Evolutionary conservation across 2,329 filamentous ascomycete species (phyloP).

Genomic region (Hymenoscyphus infarciens): DNA sequence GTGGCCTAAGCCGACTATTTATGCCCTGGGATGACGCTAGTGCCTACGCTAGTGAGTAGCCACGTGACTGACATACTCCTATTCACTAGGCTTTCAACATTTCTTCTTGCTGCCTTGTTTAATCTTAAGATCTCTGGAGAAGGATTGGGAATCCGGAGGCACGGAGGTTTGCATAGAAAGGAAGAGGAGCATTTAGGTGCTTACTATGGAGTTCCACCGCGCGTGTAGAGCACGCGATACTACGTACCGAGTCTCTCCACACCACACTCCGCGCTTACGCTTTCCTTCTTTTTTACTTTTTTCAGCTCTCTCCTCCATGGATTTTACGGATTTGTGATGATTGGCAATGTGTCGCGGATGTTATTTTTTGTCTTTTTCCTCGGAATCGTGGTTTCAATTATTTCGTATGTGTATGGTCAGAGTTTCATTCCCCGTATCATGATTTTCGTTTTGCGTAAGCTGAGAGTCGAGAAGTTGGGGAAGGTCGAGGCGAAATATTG

Average conservation of each 20-base stretch:
- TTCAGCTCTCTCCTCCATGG: neutral
- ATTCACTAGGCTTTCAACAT: no score
- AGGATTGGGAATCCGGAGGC: no score
- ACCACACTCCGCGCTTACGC: no score
- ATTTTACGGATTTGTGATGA: neutral
- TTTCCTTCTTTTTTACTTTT: no score
- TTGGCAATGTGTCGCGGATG: neutral
- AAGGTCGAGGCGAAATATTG: neutral
- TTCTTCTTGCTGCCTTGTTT: no score
- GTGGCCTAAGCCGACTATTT: no score
- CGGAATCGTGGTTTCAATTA: neutral
- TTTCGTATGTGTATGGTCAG: neutral
- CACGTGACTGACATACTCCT: no score
- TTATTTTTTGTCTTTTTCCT: neutral
- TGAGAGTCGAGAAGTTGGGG: neutral
- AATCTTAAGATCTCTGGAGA: no score
- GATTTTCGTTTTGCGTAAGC: neutral
- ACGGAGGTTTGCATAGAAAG: no score
- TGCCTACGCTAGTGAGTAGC: no score
- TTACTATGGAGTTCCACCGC: neutral
- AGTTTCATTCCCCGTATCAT: neutral
- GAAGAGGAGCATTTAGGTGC: neutral
- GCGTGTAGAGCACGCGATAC: constrained; percentile 1
- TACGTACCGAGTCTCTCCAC: neutral
- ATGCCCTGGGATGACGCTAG: no score